Evolutionary conservation across 2,329 filamentous ascomycete species (phyloP), one percentile per base, ranked within the genome.

Genomic region (Grosmannia serpens): DNA sequence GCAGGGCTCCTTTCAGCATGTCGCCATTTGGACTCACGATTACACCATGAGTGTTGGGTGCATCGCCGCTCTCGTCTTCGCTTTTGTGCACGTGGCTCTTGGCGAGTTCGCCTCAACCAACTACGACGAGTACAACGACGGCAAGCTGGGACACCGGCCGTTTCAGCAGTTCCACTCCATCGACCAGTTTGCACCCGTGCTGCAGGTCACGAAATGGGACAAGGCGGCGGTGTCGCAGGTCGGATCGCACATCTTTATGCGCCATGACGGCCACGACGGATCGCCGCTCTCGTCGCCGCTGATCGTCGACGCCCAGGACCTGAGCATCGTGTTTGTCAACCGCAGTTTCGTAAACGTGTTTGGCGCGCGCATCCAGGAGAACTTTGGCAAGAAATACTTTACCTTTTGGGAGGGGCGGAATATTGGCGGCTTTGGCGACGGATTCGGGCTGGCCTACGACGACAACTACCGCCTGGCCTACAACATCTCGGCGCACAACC

Each of bases 401-500:
- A 60, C 59, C 27, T 60, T 60, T n/a, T 60, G 59, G 59, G 56
- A 38, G 8, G 59, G 59, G 17, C 29, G 31, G 26, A 58, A 60
- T 4, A 46, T 29, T 4, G 47, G 33, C 22, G 59, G 59, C 4
- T 56, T 60, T 2, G 56, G 59, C 31, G 56, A 58, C n/a, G 59
- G 59, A 17, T 58, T 52, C 33, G 59, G 59, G 6, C 41, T 56
- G 4, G 59, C 50, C 26, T 60, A 53, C 26, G 56, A 60, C 56
- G 41, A 56, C 10, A 53, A 27, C 15, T 60, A 60, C 56, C 59
- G 53, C 35, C 56, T 60, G 2, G 41, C 38, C 9, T 56, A 58
- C 56, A 53, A 53, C 15, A 49, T 60, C 11, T 44, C 59, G 3
- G 79, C 77, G 11, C 75, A 74, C 0, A 75, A 77, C 59, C 78